Base-by-base conservation (phyloP, 345 rosid species). In the Laguncularia racemosa region DNA sequence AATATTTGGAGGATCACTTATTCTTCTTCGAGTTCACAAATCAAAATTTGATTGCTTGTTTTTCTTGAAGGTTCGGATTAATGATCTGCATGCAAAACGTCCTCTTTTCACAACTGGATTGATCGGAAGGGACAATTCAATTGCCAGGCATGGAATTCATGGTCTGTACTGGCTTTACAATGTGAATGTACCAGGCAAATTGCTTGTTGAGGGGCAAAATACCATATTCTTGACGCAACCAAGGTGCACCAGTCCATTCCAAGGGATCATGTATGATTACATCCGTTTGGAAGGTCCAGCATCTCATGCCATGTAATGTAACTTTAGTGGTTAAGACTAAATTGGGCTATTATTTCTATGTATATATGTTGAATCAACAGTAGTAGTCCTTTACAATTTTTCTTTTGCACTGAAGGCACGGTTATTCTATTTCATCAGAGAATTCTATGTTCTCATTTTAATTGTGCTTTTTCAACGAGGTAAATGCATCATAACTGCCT, bases 131-230 rank as follows among this genome's bases (percentile, higher is more conserved):
- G 97, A 92, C 81, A 92, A 92, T 62, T 72, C 98, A 0, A 78
- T 92, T n/a, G 91, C 89, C 3, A 88, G 98, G 55, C 98, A 81
- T 1, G 98, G 98, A 55, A 70, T 80, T 71, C 98, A 84, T 23
- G 97, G 98, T 44, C 72, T 86, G 51, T 84, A 92, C 73, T 60
- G 75, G 76, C 82, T 86, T 46, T 89, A 72, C 64, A 48, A 52
- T 2, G 81, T 83, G 61, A 82, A 80, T 55, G 74, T 92, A 20
- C 83, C 80, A 0, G 86, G 91, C 23, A 50, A 49, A 63, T 58
- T 43, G 76, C 64, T 92, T 58, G 73, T 75, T 58, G 71, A 71
- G 60, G 98, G 93, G n/a, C 78, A 77, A 20, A 92, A 92, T 64
- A 81, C 81, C 43, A 68, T 92, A 56, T 92, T 84, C 80, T 53